A percentile compares a stretch with the other conserved stretches of the same genome.
phyloP scores from a whole-genome alignment of 306 rosid species.

The Neltuma alba region DNA sequence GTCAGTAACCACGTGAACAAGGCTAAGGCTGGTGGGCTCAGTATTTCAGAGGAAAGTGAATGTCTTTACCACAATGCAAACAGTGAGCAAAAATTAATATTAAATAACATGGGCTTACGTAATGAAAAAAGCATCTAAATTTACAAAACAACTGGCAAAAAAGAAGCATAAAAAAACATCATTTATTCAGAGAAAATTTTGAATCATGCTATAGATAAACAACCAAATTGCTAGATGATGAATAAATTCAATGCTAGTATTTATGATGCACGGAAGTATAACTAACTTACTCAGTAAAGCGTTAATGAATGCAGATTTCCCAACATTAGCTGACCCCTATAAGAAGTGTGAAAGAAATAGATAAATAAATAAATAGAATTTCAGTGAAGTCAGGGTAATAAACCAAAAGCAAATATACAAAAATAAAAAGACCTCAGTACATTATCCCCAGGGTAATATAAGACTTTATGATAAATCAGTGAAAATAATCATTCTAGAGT shows the following conservation, averaged over 20 bases:
- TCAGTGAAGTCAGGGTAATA: neutral
- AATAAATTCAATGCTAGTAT: slow-evolving; percentile 22
- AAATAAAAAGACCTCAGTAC: neutral
- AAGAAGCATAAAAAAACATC: neutral
- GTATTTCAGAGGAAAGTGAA: slow-evolving; percentile 18
- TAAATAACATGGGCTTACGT: too few species aligned
- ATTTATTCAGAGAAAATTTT: too few species aligned
- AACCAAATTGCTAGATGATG: neutral
- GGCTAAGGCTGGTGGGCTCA: neutral
- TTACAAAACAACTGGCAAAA: neutral
- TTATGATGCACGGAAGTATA: slow-evolving; percentile 12
- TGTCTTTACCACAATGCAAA: slow-evolving; percentile 25
- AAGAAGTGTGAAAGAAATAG: slow-evolving; percentile 4
- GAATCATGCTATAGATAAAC: too few species aligned
- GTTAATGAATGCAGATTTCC: slow-evolving; percentile 89
- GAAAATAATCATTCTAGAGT: neutral
- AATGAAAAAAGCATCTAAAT: too few species aligned
- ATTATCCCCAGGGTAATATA: neutral
- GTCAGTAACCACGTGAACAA: neutral
- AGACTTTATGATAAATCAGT: slow-evolving; percentile 6
- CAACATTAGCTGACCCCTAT: slow-evolving; percentile 98
- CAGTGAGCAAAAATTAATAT: too few species aligned
- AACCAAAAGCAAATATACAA: neutral
- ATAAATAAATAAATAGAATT: neutral
- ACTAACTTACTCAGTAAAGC: slow-evolving; percentile 80